These are phyloP conservation scores for Neocallimastix lanati DNA, from an alignment of 192 early-diverging fungal genomes.

Conservation along the genomic window DNA sequence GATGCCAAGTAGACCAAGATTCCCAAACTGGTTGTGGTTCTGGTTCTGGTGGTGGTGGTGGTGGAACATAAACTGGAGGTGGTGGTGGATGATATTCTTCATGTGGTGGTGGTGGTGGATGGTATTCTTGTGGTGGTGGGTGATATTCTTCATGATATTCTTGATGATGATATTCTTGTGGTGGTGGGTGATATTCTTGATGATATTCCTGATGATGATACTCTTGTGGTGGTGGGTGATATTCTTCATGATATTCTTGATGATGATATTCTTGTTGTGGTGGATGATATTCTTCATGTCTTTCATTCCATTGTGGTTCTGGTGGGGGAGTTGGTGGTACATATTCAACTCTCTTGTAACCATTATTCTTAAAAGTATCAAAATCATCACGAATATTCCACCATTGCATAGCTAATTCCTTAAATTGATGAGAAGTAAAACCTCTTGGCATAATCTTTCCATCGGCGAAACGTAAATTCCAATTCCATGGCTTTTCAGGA, in stretches of 20 bases:
- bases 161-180: not conserved
- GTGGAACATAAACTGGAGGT: not conserved
- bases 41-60: not conserved
- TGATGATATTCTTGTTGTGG: not conserved
- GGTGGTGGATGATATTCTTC: not conserved
- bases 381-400: not conserved
- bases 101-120: not conserved
- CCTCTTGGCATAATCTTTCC: not conserved
- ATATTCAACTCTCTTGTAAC: not conserved
- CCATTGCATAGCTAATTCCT: not conserved
- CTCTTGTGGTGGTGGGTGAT: not conserved
- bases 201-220: not conserved
- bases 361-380: not conserved
- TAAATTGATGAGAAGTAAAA: not conserved
- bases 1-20: not conserved
- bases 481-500: slow-evolving; percentile 71
- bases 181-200: not conserved
- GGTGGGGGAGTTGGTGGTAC: not conserved
- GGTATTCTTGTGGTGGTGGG: no score
- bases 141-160: not conserved
- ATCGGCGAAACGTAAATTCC: not conserved
- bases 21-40: not conserved
- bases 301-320: not conserved
- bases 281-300: not conserved
- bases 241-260: not conserved